Evolutionary conservation across 2,329 filamentous ascomycete genomes (phyloP), one percentile per base, ranked within the genome.

Genomic region (Leptographium lundbergii): DNA sequence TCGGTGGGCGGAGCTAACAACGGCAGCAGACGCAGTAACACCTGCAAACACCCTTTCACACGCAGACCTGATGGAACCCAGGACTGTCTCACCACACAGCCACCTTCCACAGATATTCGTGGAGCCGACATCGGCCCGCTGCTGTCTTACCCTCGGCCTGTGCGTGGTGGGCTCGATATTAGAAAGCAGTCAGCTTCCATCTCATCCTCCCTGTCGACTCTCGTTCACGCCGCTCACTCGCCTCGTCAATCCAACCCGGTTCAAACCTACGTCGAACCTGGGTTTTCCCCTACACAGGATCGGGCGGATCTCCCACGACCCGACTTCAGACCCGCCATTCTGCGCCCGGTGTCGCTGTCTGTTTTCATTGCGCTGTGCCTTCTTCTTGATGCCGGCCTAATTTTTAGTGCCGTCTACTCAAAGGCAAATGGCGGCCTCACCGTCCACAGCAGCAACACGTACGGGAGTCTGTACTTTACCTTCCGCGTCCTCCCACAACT

Each of bases 401-500:
- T 89, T 29, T 86, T 91, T 68, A 84, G 82, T 63, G 88, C 87
- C 60, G 73, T 87, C 42, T 90, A 82, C 73, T 89, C 87, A 13
- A 71, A 77, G 45, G 69, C 72, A 6, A 77, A 85, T 63, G 70
- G 77, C 11, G 89, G 89, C 0, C 73, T 96, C 14, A 84, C 81
- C 67, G 72, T 78, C 4, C 96, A 91, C 69, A 74, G 75, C 39
- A 79, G 78, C 53, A 76, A 73, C 34, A 86, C 90, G 60, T 87
- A 88, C 61, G 86, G 86, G 56, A 79, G 78, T 10, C 79, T 85
- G 63, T 96, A 95, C 71, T 96, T 96, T 69, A 72, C 95, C 54
- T 94, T 95, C 70, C 82, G 90, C 62, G 89, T 95, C 63, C 74
- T 96, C 1, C 91, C 92, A 2, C 89, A 91, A 59, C 74, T 95